A percentile compares a stretch with the other conserved stretches of the same genome.
Conservation (phyloP, 768 basidiomycete species). For the Fistulinella prunicolor region DNA sequence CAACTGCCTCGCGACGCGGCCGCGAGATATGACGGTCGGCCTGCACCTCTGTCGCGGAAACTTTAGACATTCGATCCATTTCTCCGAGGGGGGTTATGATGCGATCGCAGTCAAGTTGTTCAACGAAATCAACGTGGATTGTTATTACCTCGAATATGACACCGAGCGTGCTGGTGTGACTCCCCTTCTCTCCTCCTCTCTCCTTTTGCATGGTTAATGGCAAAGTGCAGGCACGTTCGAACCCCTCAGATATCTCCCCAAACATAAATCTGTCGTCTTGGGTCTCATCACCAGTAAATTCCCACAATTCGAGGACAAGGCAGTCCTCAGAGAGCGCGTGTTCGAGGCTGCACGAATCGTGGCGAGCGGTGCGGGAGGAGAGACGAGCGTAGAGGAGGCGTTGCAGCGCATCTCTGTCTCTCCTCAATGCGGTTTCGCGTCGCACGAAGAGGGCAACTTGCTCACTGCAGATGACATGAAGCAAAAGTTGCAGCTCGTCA, state of each 20-base stretch:
- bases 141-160: conserved; percentile 49
- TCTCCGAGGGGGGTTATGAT: conserved; percentile 47
- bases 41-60: conserved; percentile 45
- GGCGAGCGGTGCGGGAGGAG: conserved; percentile 37
- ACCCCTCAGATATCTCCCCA: conserved; percentile 31
- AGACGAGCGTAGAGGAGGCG: conserved; percentile 40
- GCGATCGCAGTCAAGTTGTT: conserved; percentile 44
- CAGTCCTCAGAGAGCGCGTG: conserved; percentile 39
- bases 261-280: conserved; percentile 39
- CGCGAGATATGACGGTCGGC: conserved; percentile 39
- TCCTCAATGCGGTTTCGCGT: conserved; percentile 54
- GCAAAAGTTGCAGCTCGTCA: conserved; percentile 29
- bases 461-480: conserved; percentile 37
- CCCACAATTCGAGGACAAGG: conserved; percentile 41
- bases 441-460: conserved; percentile 44
- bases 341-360: conserved; percentile 42
- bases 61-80: conserved; percentile 34
- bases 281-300: conserved; percentile 46
- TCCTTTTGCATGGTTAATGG: neutral
- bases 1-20: conserved; percentile 36
- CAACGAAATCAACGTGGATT: conserved; percentile 42
- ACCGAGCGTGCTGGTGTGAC: conserved; percentile 43
- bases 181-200: too few relatives aligned
- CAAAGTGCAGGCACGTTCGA: conserved; percentile 26
- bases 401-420: conserved; percentile 39